Conservation (phyloP, 177 flowering plant species). For the Vitis hybrid region DNA sequence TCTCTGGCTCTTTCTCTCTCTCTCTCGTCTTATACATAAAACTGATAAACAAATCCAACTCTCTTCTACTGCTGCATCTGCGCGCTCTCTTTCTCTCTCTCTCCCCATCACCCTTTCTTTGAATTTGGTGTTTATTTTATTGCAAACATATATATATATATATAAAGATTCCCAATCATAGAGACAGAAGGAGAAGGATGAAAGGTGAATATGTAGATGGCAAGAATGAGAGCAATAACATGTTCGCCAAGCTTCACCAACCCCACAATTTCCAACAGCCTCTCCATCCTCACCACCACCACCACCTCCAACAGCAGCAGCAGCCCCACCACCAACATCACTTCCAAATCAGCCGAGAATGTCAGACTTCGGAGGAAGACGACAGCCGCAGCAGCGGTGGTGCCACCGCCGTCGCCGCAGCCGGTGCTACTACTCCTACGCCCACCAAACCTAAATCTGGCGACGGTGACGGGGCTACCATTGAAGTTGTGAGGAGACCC, state of each 20-base stretch:
- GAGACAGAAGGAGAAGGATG: slow-evolving; percentile 21
- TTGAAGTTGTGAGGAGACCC: slow-evolving; percentile 69
- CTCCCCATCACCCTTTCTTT: background rate
- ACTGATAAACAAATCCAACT: slow-evolving; percentile 11
- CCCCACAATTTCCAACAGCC: slow-evolving; percentile 23
- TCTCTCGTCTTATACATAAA: slow-evolving; percentile 5
- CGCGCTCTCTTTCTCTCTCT: background rate
- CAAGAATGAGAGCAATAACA: slow-evolving; percentile 25
- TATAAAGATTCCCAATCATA: background rate
- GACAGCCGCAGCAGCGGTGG: slow-evolving; percentile 35
- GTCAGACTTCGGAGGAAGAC: slow-evolving; percentile 44
- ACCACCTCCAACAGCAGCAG: slow-evolving; percentile 22
- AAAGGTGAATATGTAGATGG: slow-evolving; percentile 46
- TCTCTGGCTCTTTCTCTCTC: slow-evolving; percentile 3
- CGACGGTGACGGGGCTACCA: slow-evolving; percentile 52
- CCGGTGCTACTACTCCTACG: slow-evolving; percentile 5
- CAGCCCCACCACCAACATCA: slow-evolving; percentile 16
- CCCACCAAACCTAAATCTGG: slow-evolving; percentile 7
- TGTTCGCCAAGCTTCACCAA: slow-evolving; percentile 37
- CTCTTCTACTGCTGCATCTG: slow-evolving; percentile 2
- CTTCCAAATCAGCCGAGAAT: slow-evolving; percentile 18
- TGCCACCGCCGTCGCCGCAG: slow-evolving; percentile 8
- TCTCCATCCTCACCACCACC: slow-evolving; percentile 15
- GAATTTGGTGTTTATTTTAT: background rate
- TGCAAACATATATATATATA: background rate